Conservation (phyloP, 1,284 basidiomycete genomes). For the Ustilago esculenta region DNA sequence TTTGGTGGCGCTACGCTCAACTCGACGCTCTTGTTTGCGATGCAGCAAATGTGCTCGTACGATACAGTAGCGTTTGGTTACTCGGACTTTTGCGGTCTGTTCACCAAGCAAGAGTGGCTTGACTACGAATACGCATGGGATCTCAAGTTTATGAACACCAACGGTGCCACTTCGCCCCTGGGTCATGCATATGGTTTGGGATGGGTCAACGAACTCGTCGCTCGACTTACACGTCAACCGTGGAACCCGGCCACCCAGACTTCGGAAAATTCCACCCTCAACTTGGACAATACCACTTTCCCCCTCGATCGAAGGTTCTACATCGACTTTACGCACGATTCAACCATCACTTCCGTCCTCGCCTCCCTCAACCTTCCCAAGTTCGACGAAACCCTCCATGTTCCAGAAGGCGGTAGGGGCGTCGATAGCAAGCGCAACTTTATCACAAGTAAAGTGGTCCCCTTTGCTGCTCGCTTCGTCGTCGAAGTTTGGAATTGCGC, state of each 20-base stretch:
- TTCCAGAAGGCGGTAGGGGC: constrained; percentile 22
- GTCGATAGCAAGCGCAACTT: constrained; percentile 31
- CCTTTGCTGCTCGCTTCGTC: constrained; percentile 59
- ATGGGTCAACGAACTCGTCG: constrained; percentile 72
- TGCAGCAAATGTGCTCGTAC: constrained; percentile 65
- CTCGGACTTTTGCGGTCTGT: constrained; percentile 86
- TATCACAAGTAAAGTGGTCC: constrained; percentile 53
- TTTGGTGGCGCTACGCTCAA: constrained; percentile 47
- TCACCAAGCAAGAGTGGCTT: constrained; percentile 87
- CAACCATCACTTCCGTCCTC: constrained; percentile 57
- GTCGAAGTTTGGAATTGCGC: constrained; percentile 57
- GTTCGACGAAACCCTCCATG: constrained; percentile 28
- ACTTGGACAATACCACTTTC: constrained; percentile 51
- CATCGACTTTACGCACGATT: constrained; percentile 66
- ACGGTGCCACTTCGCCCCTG: constrained; percentile 81
- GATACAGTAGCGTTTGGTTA: constrained; percentile 86
- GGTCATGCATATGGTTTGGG: constrained; percentile 83
- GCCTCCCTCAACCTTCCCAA: constrained; percentile 50
- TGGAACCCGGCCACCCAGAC: constrained; percentile 53
- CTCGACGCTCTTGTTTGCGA: constrained; percentile 42
- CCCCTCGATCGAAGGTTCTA: constrained; percentile 61
- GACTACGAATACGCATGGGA: constrained; percentile 80
- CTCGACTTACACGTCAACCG: constrained; percentile 41
- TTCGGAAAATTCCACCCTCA: constrained; percentile 61
- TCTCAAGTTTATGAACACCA: constrained; percentile 71